These are phyloP conservation scores for Platismatia glauca DNA, from an alignment of 495 filamentous ascomycete species.

Conservation along the genomic window DNA sequence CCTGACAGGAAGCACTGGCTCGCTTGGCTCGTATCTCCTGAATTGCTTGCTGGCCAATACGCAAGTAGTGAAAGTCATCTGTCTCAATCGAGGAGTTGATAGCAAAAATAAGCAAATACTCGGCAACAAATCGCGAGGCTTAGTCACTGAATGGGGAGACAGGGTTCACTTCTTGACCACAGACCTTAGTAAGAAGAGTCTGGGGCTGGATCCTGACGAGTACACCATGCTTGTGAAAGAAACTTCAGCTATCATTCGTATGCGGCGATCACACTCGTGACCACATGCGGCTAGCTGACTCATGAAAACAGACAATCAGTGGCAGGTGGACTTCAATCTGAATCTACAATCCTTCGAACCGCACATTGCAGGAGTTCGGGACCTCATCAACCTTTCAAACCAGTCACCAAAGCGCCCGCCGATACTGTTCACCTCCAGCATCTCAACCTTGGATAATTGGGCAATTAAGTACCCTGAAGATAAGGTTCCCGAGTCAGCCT, in stretches of 20 bases:
- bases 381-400: conserved; percentile 21
- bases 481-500: conserved; percentile 17
- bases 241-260: conserved; percentile 27
- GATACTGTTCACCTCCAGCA: background rate
- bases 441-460: background rate
- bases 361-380: conserved; percentile 22
- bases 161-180: conserved; percentile 16
- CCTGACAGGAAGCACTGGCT: conserved; percentile 1
- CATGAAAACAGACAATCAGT: conserved; percentile 15
- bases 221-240: conserved; percentile 17
- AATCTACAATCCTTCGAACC: conserved; percentile 28
- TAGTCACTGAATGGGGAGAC: background rate
- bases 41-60: conserved; percentile 33
- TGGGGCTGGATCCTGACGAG: conserved; percentile 22
- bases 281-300: background rate
- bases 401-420: background rate
- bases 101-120: background rate
- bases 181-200: conserved; percentile 23
- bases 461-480: background rate
- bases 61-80: conserved; percentile 41
- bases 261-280: background rate
- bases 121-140: background rate
- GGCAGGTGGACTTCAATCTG: conserved; percentile 33
- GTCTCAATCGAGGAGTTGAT: conserved; percentile 40
- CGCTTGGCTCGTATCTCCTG: conserved; percentile 48